Base-by-base conservation (phyloP, 768 basidiomycete genomes). In the Clavaria fumosa region DNA sequence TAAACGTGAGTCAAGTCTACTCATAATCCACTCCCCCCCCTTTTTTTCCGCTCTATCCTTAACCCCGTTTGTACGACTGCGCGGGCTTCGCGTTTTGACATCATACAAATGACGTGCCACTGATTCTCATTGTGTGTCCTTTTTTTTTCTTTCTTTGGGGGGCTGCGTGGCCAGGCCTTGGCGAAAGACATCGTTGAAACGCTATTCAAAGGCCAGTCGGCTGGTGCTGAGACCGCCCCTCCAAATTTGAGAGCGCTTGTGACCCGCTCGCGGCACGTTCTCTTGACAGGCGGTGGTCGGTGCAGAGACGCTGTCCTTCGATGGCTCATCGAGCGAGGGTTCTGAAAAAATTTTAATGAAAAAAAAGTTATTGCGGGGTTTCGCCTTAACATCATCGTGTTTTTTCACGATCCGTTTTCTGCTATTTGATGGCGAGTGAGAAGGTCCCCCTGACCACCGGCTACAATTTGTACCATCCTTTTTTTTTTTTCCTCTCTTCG, bases 261-360 rank as follows among this genome's bases (percentile, higher is more conserved):
- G 40, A 48, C 57, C 3, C 59, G 62, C 40, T 62, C 67, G 28
- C 66, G 63, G 41, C 70, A 78, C 49, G 47, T 82, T 41, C 45
- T 71, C 34, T 63, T 84, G 43, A 57, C 62, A 18, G 79, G 79
- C 32, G n/a, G n/a, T n/a, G 75, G 77, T 4, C 63, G 61, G 33
- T 76, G 71, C 72, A 80, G 70, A 51, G 59, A 63, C 41, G 54
- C 70, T 31, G 69, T 85, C 34, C 50, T 68, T 45, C 60, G 66
- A 35, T 85, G 76, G 75, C 63, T 85, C 47, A 60, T 59, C 50
- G 51, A 53, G 40, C 72, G 65, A 48, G 82, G 82, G 9, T 84
- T 84, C 54, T 84, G 46, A 50, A 24, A 19, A 34, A 28, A 38
- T 28, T 33, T 23, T 18, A 39, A 15, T 27, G 18, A n/a, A n/a